Percentiles rank a stretch among this genome's conserved stretches.
phyloP scores from a whole-genome alignment of 768 basidiomycete genomes.

The Gymnopilus junonius region DNA sequence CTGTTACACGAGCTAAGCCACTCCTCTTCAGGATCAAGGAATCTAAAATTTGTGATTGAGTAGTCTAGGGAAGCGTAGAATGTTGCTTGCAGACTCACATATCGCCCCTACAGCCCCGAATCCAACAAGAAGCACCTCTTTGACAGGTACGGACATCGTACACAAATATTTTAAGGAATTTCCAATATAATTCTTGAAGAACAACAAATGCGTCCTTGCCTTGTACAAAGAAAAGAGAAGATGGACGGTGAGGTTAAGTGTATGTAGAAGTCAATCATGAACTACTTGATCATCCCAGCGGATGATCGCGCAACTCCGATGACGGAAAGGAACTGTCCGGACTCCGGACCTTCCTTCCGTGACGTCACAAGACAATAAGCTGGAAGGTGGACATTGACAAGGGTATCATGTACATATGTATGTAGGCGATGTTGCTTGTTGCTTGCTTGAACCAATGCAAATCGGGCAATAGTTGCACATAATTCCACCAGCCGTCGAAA shows the following conservation, averaged over 20 bases:
- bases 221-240: neutral
- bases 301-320: no score
- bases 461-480: no score
- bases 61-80: neutral
- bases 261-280: no score
- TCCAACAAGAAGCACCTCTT: slow-evolving; percentile 63
- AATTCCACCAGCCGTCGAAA: no score
- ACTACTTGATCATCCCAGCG: no score
- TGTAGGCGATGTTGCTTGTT: no score
- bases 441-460: no score
- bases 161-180: no score
- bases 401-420: no score
- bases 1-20: slow-evolving; percentile 67
- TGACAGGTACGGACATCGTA: slow-evolving; percentile 26
- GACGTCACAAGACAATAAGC: neutral
- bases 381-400: no score
- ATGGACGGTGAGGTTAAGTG: neutral
- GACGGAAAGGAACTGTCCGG: no score
- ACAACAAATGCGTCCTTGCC: neutral
- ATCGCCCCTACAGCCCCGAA: slow-evolving; percentile 70
- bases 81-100: slow-evolving; percentile 43
- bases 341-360: neutral
- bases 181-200: no score
- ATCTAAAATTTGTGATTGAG: slow-evolving; percentile 38
- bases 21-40: slow-evolving; percentile 60